These are phyloP conservation scores for Lojkania enalia DNA, from an alignment of 2,329 filamentous ascomycete genomes.

Conservation along the genomic window DNA sequence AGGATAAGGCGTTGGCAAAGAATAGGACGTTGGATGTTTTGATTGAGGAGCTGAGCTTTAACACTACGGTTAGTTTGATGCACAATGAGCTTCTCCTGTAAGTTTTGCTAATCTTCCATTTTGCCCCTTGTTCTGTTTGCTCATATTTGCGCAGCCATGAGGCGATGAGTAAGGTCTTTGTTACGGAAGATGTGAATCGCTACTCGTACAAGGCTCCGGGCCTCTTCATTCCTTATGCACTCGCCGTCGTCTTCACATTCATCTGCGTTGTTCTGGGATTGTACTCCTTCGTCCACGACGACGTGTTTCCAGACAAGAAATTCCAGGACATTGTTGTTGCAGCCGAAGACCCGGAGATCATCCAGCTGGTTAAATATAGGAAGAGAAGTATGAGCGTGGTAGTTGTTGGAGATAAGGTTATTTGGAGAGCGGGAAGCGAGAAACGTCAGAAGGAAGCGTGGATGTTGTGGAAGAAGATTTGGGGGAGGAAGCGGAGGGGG, in stretches of 20 bases:
- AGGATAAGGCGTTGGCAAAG: slow-evolving; percentile 15
- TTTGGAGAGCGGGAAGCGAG: slow-evolving; percentile 6
- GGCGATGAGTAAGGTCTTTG: not conserved
- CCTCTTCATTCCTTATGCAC: slow-evolving; percentile 13
- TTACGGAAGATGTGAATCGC: slow-evolving; percentile 9
- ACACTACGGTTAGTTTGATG: slow-evolving; percentile 18
- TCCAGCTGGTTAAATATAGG: slow-evolving; percentile 7
- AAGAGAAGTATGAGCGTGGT: slow-evolving; percentile 12
- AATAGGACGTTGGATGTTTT: slow-evolving; percentile 18
- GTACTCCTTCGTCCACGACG: slow-evolving; percentile 14
- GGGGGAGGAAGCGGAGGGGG: no score
- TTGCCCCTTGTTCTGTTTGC: not conserved
- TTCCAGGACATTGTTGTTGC: slow-evolving; percentile 18
- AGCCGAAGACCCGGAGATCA: slow-evolving; percentile 11
- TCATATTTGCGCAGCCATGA: not conserved
- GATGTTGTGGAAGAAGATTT: no score
- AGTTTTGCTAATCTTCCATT: slow-evolving; percentile 3
- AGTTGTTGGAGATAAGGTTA: slow-evolving; percentile 7
- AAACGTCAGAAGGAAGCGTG: no score
- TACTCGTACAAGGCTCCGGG: slow-evolving; percentile 14
- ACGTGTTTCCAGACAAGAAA: slow-evolving; percentile 16
- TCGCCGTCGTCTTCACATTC: slow-evolving; percentile 14
- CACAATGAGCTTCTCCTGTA: slow-evolving; percentile 17
- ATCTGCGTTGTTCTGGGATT: slow-evolving; percentile 9
- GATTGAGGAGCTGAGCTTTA: slow-evolving; percentile 23